Evolutionary conservation across 768 basidiomycete species (phyloP).

Genomic region (Suillus americanus): DNA sequence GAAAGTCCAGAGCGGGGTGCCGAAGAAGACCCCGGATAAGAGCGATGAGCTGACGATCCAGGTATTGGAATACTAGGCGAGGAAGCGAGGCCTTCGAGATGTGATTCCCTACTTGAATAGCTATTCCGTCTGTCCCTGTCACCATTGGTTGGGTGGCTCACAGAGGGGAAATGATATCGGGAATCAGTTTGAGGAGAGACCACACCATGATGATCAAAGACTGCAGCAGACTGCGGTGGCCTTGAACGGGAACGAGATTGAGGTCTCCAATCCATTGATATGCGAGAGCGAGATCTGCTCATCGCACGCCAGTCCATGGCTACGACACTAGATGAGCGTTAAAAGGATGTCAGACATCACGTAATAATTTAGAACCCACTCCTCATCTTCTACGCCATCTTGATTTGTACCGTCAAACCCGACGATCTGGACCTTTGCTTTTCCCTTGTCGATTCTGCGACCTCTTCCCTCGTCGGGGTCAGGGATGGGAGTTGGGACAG

Average conservation of each 20-base stretch:
- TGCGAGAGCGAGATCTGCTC: conserved; percentile 87
- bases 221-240: conserved; percentile 54
- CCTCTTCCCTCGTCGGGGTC: conserved; percentile 55
- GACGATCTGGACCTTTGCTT: conserved; percentile 71
- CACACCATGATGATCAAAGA: conserved; percentile 47
- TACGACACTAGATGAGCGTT: conserved; percentile 42
- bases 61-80: conserved; percentile 39
- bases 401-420: conserved; percentile 80
- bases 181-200: conserved; percentile 38
- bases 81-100: conserved; percentile 17
- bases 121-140: conserved; percentile 28
- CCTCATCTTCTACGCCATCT: conserved; percentile 69
- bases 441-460: conserved; percentile 77
- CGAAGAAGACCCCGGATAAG: conserved; percentile 45
- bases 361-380: conserved; percentile 50
- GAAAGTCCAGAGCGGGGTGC: conserved; percentile 43
- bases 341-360: conserved; percentile 21
- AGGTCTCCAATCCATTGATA: conserved; percentile 90
- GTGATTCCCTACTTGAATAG: conserved; percentile 20
- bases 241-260: conserved; percentile 76
- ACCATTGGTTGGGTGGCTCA: conserved; percentile 13
- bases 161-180: conserved; percentile 45
- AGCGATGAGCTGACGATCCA: conserved; percentile 43
- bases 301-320: conserved; percentile 94
- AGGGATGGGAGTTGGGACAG: conserved; percentile 6